These are phyloP conservation scores for Isoetes engelmannii DNA, from an alignment of 83 land plant genomes.

Conservation along the genomic window DNA sequence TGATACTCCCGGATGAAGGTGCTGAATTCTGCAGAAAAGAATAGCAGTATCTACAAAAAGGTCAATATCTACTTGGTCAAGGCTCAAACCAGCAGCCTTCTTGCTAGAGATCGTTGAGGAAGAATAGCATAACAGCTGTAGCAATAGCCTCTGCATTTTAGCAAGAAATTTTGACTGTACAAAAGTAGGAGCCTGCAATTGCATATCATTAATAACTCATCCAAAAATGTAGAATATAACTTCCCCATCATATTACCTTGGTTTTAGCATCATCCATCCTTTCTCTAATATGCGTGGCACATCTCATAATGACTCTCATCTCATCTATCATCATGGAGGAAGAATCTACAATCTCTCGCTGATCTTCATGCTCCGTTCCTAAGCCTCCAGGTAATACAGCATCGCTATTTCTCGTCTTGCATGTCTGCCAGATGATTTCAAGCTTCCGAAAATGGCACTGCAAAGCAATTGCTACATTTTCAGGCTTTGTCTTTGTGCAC, in stretches of 20 bases:
- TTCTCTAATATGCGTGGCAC: constrained; percentile 46
- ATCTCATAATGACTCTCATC: constrained; percentile 53
- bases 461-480: constrained; percentile 43
- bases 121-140: constrained; percentile 57
- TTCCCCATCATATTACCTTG: not conserved
- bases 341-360: constrained; percentile 35
- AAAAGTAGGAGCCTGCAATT: too few relatives aligned
- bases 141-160: constrained; percentile 58
- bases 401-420: not conserved
- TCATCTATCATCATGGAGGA: constrained; percentile 47
- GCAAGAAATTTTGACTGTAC: constrained; percentile 21
- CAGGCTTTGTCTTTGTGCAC: constrained; percentile 54
- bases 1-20: constrained; percentile 42
- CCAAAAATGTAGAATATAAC: too few relatives aligned
- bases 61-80: constrained; percentile 38
- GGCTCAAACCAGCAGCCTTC: constrained; percentile 34
- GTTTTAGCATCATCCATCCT: constrained; percentile 38
- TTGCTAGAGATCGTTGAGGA: constrained; percentile 29
- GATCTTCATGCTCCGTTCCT: constrained; percentile 24
- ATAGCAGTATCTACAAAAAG: constrained; percentile 76
- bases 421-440: constrained; percentile 41
- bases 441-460: constrained; percentile 58
- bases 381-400: constrained; percentile 11
- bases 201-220: too few relatives aligned
- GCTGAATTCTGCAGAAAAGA: constrained; percentile 89